Percentiles rank a stretch among this genome's conserved stretches.
Conservation (phyloP, 2,329 filamentous ascomycete genomes). For the Ampelomyces quisqualis region DNA sequence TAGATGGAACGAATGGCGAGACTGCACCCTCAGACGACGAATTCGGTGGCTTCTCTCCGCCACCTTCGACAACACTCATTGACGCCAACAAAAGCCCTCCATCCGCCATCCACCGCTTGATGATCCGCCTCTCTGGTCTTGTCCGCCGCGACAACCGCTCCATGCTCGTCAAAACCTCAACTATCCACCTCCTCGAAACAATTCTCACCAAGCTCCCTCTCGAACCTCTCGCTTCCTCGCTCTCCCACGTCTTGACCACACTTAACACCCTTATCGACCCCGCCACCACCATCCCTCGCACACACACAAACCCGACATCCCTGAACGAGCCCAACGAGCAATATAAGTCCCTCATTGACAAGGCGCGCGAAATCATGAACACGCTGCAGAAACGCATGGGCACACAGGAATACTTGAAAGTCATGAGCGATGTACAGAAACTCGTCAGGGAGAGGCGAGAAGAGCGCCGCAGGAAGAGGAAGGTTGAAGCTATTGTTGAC, state of each 20-base stretch:
- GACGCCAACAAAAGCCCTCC: slow-evolving; percentile 32
- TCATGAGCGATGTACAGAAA: slow-evolving; percentile 71
- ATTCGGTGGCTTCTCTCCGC: slow-evolving; percentile 27
- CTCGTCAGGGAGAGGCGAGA: slow-evolving; percentile 71
- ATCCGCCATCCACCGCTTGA: slow-evolving; percentile 69
- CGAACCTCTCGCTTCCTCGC: slow-evolving; percentile 60
- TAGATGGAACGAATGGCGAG: slow-evolving; percentile 38
- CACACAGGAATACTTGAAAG: slow-evolving; percentile 72
- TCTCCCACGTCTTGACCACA: slow-evolving; percentile 65
- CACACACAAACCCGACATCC: slow-evolving; percentile 66
- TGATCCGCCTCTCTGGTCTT: slow-evolving; percentile 75
- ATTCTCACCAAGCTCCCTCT: slow-evolving; percentile 64
- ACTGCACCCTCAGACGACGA: slow-evolving; percentile 39
- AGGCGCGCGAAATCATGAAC: slow-evolving; percentile 76
- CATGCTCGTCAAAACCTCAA: slow-evolving; percentile 72
- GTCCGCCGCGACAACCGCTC: slow-evolving; percentile 66
- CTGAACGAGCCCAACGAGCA: slow-evolving; percentile 48
- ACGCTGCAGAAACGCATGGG: slow-evolving; percentile 83
- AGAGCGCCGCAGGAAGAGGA: slow-evolving; percentile 77
- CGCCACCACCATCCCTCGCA: slow-evolving; percentile 69
- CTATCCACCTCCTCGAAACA: slow-evolving; percentile 71
- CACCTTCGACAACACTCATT: slow-evolving; percentile 13
- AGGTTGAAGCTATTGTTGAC: slow-evolving; percentile 79
- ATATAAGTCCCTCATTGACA: slow-evolving; percentile 70
- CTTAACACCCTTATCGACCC: slow-evolving; percentile 84